Percentiles rank a stretch among this genome's conserved stretches.
Evolutionary conservation across 495 filamentous ascomycete genomes (phyloP).

Genomic region (Neurospora sp.): DNA sequence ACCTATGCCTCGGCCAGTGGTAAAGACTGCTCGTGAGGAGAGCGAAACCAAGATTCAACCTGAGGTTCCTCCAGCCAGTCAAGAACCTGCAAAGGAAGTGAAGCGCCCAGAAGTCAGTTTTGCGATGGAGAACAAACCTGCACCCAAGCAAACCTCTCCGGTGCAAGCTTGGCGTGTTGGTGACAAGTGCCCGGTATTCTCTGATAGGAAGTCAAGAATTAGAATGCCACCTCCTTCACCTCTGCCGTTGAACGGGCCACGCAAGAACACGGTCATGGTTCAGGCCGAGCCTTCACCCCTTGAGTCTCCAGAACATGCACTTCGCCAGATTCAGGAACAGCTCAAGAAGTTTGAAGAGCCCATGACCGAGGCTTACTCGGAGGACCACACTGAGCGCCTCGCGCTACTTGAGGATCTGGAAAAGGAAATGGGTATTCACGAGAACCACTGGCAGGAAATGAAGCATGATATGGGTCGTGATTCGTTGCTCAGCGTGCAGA

Average conservation of each 20-base stretch:
- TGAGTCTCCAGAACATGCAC: constrained; percentile 38
- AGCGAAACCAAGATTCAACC: not conserved
- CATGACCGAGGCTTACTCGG: constrained; percentile 14
- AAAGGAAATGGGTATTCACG: constrained; percentile 41
- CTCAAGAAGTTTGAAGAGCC: constrained; percentile 34
- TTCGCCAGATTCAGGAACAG: constrained; percentile 40
- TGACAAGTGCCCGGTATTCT: constrained; percentile 44
- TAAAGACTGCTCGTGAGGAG: not conserved
- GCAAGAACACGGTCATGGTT: constrained; percentile 23
- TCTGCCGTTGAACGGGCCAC: constrained; percentile 28
- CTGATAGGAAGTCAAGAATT: constrained; percentile 28
- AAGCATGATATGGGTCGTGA: constrained; percentile 36
- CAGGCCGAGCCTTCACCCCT: constrained; percentile 36
- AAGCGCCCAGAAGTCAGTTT: not conserved
- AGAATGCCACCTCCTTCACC: constrained; percentile 41
- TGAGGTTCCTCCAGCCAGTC: not conserved
- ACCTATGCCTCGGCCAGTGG: not conserved
- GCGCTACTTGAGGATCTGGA: constrained; percentile 41
- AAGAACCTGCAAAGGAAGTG: constrained; percentile 1
- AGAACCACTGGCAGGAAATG: constrained; percentile 40
- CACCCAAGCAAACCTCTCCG: constrained; percentile 11
- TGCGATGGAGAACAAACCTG: not conserved
- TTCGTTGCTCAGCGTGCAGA: constrained; percentile 37
- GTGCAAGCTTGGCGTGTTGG: constrained; percentile 42
- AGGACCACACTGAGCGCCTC: constrained; percentile 24